Base-by-base conservation (phyloP, 1,284 basidiomycete genomes). In the Ustilago cynodontis region DNA sequence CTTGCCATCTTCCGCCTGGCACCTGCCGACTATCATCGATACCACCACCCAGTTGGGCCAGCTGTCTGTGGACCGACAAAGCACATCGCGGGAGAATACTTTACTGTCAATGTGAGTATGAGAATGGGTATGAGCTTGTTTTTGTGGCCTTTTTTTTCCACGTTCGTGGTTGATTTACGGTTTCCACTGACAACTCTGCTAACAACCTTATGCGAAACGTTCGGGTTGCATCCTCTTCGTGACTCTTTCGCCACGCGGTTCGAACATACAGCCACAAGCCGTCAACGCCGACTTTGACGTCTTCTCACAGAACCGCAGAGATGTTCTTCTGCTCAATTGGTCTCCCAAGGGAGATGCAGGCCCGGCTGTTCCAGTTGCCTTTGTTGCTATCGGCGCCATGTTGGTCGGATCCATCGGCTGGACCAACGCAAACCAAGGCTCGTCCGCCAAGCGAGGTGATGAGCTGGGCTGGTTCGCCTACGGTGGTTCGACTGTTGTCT, bases 21-120 rank as follows among this genome's bases (percentile, higher is more conserved):
- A 0, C 93, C 93, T 0, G 90, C 91, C 22, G 93, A 94, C 84
- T 99, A 99, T 83, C 96, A 99, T 86, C 92, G 96, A 0, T 98
- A 95, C 89, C 95, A 98, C 85, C 91, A 91, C 0, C 94, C 95
- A 0, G 93, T 96, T 20, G 92, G 94, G 71, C 75, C 75, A 1
- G 95, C 94, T 24, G 88, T 87, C 31, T 78, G 87, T 9, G 88
- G 86, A 2, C 87, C 90, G 64, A 88, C 93, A 6, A 86, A 85
- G 55, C 82, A 86, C 45, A 87, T 88, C 47, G 59, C 82, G 14
- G 88, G 87, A 39, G 81, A 82, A 69, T 86, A 80, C 59, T 82
- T 73, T 26, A 67, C 59, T 14, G 61, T 78, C 26, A 93, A 93
- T 80, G 93, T 93, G 0, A 92, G 74, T 77, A 22, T 28, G 11